Evolutionary conservation across 1,284 basidiomycete species (phyloP).

Genomic region (Ustilago curta): DNA sequence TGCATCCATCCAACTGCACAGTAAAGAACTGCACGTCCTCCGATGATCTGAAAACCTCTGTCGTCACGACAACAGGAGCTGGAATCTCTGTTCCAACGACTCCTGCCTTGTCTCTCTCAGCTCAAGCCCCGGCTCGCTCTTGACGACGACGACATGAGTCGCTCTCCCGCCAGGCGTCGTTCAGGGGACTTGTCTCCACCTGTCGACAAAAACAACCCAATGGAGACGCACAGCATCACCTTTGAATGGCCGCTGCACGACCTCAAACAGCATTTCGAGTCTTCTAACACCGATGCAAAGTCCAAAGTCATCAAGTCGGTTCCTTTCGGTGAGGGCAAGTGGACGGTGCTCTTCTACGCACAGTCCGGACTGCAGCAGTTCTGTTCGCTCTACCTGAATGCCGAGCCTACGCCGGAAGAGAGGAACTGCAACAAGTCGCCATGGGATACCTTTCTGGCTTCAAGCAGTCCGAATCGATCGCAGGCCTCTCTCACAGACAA

Average conservation of each 20-base stretch:
- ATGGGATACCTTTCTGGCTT: constrained; percentile 30
- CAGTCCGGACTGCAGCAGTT: constrained; percentile 60
- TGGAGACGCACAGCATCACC: constrained; percentile 51
- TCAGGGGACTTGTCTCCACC: constrained; percentile 27
- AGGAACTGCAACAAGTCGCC: constrained; percentile 35
- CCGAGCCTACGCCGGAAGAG: constrained; percentile 57
- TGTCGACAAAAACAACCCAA: constrained; percentile 40
- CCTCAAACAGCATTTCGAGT: constrained; percentile 69
- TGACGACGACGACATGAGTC: constrained; percentile 22
- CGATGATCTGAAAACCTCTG: neutral
- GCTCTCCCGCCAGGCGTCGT: constrained; percentile 30
- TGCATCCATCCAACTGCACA: neutral
- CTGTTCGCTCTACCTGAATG: constrained; percentile 65
- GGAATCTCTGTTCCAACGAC: neutral
- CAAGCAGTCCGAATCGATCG: constrained; percentile 15
- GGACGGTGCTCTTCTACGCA: constrained; percentile 64
- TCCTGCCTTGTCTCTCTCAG: neutral
- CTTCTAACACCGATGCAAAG: constrained; percentile 68
- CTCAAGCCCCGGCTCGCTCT: no score
- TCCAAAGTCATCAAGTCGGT: constrained; percentile 69
- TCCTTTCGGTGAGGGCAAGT: constrained; percentile 57
- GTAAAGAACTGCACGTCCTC: no score
- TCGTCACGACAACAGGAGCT: no score
- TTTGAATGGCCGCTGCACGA: constrained; percentile 65
- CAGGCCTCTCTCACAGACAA: constrained; percentile 20